Conservation (phyloP, 768 basidiomycete genomes). For the Phlebiopsis gigantea region DNA sequence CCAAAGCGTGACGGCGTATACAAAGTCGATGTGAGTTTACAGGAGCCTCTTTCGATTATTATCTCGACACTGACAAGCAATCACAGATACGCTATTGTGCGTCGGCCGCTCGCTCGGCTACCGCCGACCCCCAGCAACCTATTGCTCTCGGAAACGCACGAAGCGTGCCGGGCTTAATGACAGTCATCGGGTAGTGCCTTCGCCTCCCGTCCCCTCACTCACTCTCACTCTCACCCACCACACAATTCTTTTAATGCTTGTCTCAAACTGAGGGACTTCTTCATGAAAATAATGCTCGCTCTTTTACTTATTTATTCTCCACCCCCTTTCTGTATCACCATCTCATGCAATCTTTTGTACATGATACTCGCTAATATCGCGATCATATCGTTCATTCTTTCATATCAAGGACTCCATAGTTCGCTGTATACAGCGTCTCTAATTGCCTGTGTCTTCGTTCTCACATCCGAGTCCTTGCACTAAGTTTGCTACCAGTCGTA, state of each 20-base stretch:
- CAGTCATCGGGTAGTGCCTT: conserved; percentile 35
- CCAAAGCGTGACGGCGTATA: conserved; percentile 51
- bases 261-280: not conserved
- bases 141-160: conserved; percentile 56
- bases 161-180: conserved; percentile 73
- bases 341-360: not conserved
- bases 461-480: not conserved
- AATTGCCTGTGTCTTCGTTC: not conserved
- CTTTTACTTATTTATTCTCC: not conserved
- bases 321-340: not conserved
- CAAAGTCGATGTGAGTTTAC: conserved; percentile 52
- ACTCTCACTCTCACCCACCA: not conserved
- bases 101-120: conserved; percentile 46
- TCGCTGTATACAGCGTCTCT: not conserved
- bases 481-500: not conserved
- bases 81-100: conserved; percentile 60
- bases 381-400: not conserved
- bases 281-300: not conserved
- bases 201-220: not conserved
- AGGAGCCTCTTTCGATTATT: not conserved
- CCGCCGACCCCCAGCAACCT: conserved; percentile 53
- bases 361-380: not conserved
- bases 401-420: not conserved
- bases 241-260: not conserved
- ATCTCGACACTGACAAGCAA: not conserved